Percentiles rank a stretch among this genome's conserved stretches.
Evolutionary conservation across 495 filamentous ascomycete genomes (phyloP).

Genomic region (Xylaria flabelliformis): DNA sequence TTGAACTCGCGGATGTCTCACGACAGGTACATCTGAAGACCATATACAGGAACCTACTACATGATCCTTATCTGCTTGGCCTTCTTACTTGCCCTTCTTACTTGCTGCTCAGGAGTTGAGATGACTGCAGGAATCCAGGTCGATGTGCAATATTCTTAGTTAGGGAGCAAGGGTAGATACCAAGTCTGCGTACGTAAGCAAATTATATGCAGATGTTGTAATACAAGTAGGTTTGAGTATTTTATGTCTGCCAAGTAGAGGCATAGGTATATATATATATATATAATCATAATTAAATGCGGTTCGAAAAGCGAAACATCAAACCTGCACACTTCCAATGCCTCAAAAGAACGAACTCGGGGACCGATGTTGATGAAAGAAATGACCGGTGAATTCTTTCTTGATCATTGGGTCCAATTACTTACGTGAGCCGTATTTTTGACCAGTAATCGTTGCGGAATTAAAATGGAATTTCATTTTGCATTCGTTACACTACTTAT

Average conservation of each 20-base stretch:
- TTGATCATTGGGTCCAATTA: neutral
- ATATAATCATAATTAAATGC: neutral
- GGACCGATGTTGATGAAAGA: neutral
- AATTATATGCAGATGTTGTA: neutral
- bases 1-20: neutral
- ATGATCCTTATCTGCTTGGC: neutral
- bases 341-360: neutral
- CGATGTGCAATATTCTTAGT: neutral
- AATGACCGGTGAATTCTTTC: neutral
- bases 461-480: constrained; percentile 2
- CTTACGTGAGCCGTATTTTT: neutral
- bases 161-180: neutral
- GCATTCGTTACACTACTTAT: constrained; percentile 10
- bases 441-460: neutral
- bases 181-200: constrained; percentile 5
- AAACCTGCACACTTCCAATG: neutral
- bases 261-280: neutral
- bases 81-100: neutral
- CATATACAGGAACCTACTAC: neutral
- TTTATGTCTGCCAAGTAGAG: neutral
- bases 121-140: neutral
- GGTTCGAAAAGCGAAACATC: neutral
- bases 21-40: neutral
- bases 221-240: neutral
- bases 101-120: neutral